Evolutionary conservation across 495 filamentous ascomycete genomes (phyloP).

Genomic region (Penicillium parvum): DNA sequence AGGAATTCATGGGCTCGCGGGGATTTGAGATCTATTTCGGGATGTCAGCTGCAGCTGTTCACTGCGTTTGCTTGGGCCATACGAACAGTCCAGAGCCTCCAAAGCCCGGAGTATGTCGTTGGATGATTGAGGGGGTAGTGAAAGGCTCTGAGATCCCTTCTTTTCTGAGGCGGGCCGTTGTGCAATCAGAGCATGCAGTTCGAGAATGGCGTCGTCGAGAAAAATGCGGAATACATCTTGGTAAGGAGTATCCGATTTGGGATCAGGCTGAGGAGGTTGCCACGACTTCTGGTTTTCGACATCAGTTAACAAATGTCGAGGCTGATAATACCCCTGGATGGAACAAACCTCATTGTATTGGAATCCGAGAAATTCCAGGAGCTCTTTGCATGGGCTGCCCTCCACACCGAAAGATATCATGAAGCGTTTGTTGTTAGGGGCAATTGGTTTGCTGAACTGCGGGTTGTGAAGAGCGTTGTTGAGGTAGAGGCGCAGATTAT

Average conservation of each 20-base stretch:
- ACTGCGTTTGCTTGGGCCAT: not conserved
- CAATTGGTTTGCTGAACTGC: conserved; percentile 50
- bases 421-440: conserved; percentile 67
- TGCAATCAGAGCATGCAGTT: conserved; percentile 45
- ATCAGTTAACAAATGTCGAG: too few relatives aligned
- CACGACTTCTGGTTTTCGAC: too few relatives aligned
- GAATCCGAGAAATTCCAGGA: conserved; percentile 65
- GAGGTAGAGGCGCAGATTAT: conserved; percentile 59
- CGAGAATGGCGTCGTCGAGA: conserved; percentile 53
- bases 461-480: conserved; percentile 52
- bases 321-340: too few relatives aligned
- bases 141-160: conserved; percentile 29
- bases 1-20: conserved; percentile 27
- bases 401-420: conserved; percentile 59
- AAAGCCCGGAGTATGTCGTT: conserved; percentile 41
- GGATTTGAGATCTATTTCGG: conserved; percentile 29
- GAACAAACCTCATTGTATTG: conserved; percentile 30
- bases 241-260: conserved; percentile 37
- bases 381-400: conserved; percentile 51
- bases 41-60: not conserved
- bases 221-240: conserved; percentile 42
- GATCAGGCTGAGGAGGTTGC: conserved; percentile 42
- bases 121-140: conserved; percentile 26
- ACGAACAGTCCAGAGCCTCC: conserved; percentile 48
- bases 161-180: conserved; percentile 44